These are phyloP conservation scores for Monilinia laxa DNA, from an alignment of 2,329 filamentous ascomycete genomes.

Conservation along the genomic window DNA sequence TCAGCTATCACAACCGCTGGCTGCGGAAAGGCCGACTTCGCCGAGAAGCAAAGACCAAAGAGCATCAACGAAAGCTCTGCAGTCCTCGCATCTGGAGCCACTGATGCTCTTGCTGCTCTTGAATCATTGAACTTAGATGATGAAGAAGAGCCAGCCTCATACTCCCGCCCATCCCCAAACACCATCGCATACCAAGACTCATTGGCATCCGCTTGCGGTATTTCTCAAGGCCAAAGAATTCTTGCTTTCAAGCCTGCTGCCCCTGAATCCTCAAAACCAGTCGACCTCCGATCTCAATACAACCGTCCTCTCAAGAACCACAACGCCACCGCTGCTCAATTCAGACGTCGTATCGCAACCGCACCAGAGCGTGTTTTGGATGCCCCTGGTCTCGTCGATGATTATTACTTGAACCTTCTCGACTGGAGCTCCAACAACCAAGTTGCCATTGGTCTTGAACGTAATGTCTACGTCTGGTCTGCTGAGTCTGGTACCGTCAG, in stretches of 20 bases:
- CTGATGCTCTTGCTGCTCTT: slow-evolving; percentile 76
- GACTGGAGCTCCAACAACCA: slow-evolving; percentile 99
- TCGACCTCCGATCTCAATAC: slow-evolving; percentile 96
- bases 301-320: slow-evolving; percentile 88
- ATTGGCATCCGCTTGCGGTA: slow-evolving; percentile 84
- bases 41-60: slow-evolving; percentile 71
- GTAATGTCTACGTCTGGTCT: slow-evolving; percentile 97
- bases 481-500: slow-evolving; percentile 88
- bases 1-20: slow-evolving; percentile 81
- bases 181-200: slow-evolving; percentile 90
- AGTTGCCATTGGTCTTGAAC: slow-evolving; percentile 94
- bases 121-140: slow-evolving; percentile 75
- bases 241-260: slow-evolving; percentile 97
- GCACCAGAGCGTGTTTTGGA: slow-evolving; percentile 95
- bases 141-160: slow-evolving; percentile 65
- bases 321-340: slow-evolving; percentile 73
- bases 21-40: slow-evolving; percentile 74
- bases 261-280: slow-evolving; percentile 97
- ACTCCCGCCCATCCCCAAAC: slow-evolving; percentile 80
- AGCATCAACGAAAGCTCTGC: slow-evolving; percentile 69
- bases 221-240: slow-evolving; percentile 91
- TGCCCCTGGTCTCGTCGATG: slow-evolving; percentile 91
- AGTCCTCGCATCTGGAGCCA: slow-evolving; percentile 67
- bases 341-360: slow-evolving; percentile 87
- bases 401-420: slow-evolving; percentile 98